phyloP scores from a whole-genome alignment of 1,284 basidiomycete genomes.

The Boletus semigastroideus region DNA sequence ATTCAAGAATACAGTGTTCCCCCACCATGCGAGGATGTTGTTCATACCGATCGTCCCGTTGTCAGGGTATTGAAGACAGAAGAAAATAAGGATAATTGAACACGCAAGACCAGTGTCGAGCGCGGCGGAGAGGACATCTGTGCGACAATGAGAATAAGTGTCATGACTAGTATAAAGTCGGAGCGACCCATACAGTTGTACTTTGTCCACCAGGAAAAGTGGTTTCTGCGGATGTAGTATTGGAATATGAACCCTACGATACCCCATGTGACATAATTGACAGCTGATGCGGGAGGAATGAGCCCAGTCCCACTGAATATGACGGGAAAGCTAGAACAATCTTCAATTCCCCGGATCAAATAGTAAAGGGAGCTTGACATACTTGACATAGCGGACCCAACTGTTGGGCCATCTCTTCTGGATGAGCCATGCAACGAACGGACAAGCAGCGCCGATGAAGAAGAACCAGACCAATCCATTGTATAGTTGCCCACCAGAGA shows the following conservation, averaged over 20 bases:
- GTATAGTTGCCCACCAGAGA: conserved; percentile 30
- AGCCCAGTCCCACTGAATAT: conserved; percentile 51
- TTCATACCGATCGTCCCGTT: conserved; percentile 45
- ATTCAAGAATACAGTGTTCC: conserved; percentile 46
- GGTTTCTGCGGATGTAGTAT: conserved; percentile 48
- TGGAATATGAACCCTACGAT: conserved; percentile 56
- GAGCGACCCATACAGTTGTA: conserved; percentile 42
- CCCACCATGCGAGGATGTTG: conserved; percentile 51
- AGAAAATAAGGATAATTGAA: conserved; percentile 46
- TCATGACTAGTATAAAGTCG: background rate
- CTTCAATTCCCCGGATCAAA: background rate
- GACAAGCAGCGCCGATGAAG: conserved; percentile 50
- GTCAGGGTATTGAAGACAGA: conserved; percentile 45
- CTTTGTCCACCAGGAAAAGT: conserved; percentile 56
- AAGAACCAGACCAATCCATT: conserved; percentile 51
- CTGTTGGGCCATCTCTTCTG: conserved; percentile 44
- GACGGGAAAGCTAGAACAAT: conserved; percentile 42
- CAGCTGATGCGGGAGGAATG: conserved; percentile 51
- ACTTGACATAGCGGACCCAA: conserved; percentile 48
- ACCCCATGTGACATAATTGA: conserved; percentile 51
- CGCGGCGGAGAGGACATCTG: conserved; percentile 52
- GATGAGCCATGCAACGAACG: conserved; percentile 40
- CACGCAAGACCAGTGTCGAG: conserved; percentile 49
- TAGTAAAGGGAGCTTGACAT: conserved; percentile 5
- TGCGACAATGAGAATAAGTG: background rate